Percentiles rank a stretch among this genome's conserved stretches.
These are phyloP conservation scores for Pinus taeda DNA, from an alignment of 75 land plant genomes.

Conservation along the genomic window DNA sequence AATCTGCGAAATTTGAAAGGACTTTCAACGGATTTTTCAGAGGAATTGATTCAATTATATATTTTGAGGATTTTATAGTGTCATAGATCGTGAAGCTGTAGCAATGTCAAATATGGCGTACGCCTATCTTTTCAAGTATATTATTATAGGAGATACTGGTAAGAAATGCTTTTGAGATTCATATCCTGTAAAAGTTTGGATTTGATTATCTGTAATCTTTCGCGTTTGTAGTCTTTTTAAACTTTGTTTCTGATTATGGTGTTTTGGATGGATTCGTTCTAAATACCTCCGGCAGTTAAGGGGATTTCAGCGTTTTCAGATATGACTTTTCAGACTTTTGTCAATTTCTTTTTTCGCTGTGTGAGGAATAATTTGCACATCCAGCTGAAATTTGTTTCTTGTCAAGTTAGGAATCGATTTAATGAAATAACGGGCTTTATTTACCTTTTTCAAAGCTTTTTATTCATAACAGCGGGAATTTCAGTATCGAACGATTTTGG, in stretches of 20 bases:
- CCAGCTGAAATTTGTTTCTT: background rate
- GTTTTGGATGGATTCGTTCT: background rate
- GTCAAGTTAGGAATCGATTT: background rate
- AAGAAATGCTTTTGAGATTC: background rate
- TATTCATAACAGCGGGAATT: no score
- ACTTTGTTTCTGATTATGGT: background rate
- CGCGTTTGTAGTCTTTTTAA: background rate
- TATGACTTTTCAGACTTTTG: background rate
- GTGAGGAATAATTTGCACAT: background rate
- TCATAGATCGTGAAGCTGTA: background rate
- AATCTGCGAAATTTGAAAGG: no score
- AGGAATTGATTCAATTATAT: no score
- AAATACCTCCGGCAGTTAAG: background rate
- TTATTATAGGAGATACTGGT: constrained; percentile 91
- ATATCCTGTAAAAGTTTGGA: background rate
- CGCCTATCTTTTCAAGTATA: constrained; percentile 83
- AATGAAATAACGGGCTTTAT: background rate
- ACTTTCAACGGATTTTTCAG: no score
- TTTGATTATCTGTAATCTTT: no score
- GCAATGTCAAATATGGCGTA: constrained; percentile 54
- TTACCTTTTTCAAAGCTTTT: no score
- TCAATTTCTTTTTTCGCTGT: background rate
- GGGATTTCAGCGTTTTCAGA: background rate
- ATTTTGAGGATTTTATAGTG: background rate
- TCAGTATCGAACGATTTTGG: no score